Conservation (phyloP, 768 basidiomycete genomes). For the Erythrobasidium yunnanense region DNA sequence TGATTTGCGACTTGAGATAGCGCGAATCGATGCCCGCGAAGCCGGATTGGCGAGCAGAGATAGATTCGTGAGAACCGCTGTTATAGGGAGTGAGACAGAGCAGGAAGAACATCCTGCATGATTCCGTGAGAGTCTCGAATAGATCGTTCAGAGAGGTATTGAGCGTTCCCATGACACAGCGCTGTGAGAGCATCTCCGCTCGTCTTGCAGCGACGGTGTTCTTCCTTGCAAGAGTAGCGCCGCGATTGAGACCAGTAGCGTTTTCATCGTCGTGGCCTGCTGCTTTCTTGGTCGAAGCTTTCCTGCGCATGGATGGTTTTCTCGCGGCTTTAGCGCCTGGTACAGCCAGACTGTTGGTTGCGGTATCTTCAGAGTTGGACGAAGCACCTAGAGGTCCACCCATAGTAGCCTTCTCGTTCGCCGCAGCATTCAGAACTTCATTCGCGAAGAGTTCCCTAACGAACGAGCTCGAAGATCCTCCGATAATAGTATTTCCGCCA, state of each 20-base stretch:
- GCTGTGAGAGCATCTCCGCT: slow-evolving; percentile 36
- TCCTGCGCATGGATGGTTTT: slow-evolving; percentile 46
- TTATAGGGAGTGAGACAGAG: slow-evolving; percentile 13
- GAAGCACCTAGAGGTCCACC: slow-evolving; percentile 69
- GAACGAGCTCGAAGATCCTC: slow-evolving; percentile 80
- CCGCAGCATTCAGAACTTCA: slow-evolving; percentile 80
- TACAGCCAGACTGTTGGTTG: slow-evolving; percentile 36
- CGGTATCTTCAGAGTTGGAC: neutral
- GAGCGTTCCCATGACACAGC: slow-evolving; percentile 75
- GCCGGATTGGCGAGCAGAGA: slow-evolving; percentile 92
- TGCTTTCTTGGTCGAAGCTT: slow-evolving; percentile 8
- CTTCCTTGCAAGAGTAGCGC: slow-evolving; percentile 18
- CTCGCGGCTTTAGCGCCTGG: slow-evolving; percentile 38
- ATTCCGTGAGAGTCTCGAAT: slow-evolving; percentile 73
- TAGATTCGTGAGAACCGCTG: slow-evolving; percentile 41
- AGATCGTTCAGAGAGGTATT: slow-evolving; percentile 69
- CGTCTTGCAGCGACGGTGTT: slow-evolving; percentile 19
- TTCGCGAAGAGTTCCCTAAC: slow-evolving; percentile 77
- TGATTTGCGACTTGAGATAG: slow-evolving; percentile 81
- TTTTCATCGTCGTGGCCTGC: slow-evolving; percentile 39
- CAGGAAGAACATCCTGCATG: slow-evolving; percentile 10
- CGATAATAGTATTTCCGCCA: slow-evolving; percentile 29
- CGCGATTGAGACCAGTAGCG: slow-evolving; percentile 31
- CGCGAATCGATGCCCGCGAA: slow-evolving; percentile 81
- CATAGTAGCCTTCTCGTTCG: slow-evolving; percentile 89